These are phyloP conservation scores for Diddensiella santjacobensis DNA, from an alignment of 805 yeast species.

Conservation along the genomic window DNA sequence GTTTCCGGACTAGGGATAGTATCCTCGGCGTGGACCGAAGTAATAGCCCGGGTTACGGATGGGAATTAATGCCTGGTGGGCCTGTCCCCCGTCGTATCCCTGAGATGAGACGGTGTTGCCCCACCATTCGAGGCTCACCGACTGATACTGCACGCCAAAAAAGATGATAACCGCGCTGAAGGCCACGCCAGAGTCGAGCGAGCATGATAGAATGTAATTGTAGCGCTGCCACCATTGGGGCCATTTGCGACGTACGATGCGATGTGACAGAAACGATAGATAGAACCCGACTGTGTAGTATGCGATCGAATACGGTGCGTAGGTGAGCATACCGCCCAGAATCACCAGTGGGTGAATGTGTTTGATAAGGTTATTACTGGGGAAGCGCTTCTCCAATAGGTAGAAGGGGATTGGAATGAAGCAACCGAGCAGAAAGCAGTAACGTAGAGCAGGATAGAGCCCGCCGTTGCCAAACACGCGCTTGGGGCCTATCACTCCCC, in stretches of 20 bases:
- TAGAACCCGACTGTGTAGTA: constrained; percentile 28
- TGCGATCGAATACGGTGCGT: constrained; percentile 28
- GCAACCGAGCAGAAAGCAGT: constrained; percentile 26
- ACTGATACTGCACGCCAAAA: constrained; percentile 46
- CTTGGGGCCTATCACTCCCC: constrained; percentile 64
- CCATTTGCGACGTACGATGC: constrained; percentile 41
- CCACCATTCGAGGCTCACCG: constrained; percentile 55
- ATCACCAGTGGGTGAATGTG: constrained; percentile 13
- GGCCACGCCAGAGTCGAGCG: constrained; percentile 58
- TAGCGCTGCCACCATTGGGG: constrained; percentile 53
- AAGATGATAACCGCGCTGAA: constrained; percentile 55
- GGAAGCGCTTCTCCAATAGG: constrained; percentile 3
- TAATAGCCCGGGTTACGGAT: constrained; percentile 14
- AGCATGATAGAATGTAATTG: constrained; percentile 51
- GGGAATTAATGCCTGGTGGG: constrained; percentile 2
- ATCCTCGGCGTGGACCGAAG: constrained; percentile 22
- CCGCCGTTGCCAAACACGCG: constrained; percentile 37
- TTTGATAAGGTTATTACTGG: background rate
- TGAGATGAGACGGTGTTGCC: constrained; percentile 47
- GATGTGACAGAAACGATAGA: constrained; percentile 41
- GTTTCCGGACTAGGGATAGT: constrained; percentile 14
- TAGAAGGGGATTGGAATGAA: constrained; percentile 28
- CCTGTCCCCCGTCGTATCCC: constrained; percentile 37
- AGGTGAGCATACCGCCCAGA: constrained; percentile 37
- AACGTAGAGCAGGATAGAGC: constrained; percentile 50